Evolutionary conservation across 306 rosid genomes (phyloP).

Genomic region (Abrus pulchellus): DNA sequence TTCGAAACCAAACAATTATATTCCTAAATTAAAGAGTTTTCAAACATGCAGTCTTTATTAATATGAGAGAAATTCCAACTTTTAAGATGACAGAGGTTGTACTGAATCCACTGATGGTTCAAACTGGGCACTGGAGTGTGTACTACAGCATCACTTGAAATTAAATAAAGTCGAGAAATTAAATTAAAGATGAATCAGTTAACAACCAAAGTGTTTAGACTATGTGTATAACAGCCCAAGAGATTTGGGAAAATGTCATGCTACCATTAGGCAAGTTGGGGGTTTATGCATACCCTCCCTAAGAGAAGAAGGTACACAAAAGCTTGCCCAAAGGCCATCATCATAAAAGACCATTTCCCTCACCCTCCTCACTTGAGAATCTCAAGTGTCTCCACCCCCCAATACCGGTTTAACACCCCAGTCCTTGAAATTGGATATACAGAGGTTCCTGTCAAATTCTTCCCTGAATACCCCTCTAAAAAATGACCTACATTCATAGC

Average conservation of each 20-base stretch:
- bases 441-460: constrained; percentile 44
- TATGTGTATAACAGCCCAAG: constrained; percentile 48
- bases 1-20: too few species aligned
- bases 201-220: constrained; percentile 44
- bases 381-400: constrained; percentile 48
- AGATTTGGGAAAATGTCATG: constrained; percentile 47
- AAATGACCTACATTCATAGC: constrained; percentile 46
- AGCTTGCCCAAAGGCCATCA: constrained; percentile 47
- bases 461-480: constrained; percentile 47
- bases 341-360: constrained; percentile 17
- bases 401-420: constrained; percentile 38
- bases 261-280: constrained; percentile 49
- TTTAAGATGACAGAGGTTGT: not conserved
- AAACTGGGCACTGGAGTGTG: not conserved
- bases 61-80: too few species aligned
- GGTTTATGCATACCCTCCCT: constrained; percentile 39
- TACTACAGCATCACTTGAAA: not conserved
- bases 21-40: too few species aligned
- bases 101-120: not conserved
- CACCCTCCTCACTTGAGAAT: constrained; percentile 43
- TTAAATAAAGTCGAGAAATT: not conserved
- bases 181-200: not conserved
- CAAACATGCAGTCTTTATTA: too few species aligned
- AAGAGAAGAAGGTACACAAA: constrained; percentile 56
- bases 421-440: constrained; percentile 43